These are phyloP conservation scores for Skeletonema grethae DNA, from an alignment of 108 stramenopile species.

Conservation along the genomic window DNA sequence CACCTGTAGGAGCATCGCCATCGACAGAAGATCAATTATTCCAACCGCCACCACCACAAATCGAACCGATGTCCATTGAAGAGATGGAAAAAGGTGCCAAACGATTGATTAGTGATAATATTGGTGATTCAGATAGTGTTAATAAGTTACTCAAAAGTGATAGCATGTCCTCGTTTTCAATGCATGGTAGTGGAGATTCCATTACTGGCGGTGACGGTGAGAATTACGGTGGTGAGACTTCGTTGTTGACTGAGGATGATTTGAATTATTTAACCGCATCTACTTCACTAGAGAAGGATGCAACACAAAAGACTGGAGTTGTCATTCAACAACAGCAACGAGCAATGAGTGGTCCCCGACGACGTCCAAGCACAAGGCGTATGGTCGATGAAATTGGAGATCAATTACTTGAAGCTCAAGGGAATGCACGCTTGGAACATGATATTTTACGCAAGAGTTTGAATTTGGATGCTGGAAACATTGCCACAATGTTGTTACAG, in stretches of 20 bases:
- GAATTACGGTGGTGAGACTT: no score
- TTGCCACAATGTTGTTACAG: no score
- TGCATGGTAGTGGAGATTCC: not conserved
- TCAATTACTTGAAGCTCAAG: conserved; percentile 20
- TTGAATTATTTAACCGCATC: conserved; percentile 17
- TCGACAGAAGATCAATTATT: not conserved
- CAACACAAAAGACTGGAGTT: not conserved
- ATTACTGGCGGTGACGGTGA: not conserved
- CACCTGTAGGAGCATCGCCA: not conserved
- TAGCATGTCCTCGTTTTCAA: not conserved
- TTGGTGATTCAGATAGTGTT: conserved; percentile 31
- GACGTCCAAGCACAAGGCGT: not conserved
- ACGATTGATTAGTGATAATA: conserved; percentile 10
- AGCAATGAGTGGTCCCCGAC: not conserved
- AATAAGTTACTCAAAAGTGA: conserved; percentile 14
- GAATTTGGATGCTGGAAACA: not conserved
- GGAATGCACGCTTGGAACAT: conserved; percentile 5
- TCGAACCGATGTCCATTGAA: conserved; percentile 1
- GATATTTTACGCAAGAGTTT: conserved; percentile 19
- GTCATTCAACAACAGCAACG: not conserved
- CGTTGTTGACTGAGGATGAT: not conserved
- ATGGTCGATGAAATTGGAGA: conserved; percentile 22
- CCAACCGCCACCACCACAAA: not conserved
- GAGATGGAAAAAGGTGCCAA: conserved; percentile 21
- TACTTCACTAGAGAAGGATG: no score